Evolutionary conservation across 805 yeast genomes (phyloP), one percentile per base, ranked within the genome.

Genomic region (Ogataea wickerhamii): DNA sequence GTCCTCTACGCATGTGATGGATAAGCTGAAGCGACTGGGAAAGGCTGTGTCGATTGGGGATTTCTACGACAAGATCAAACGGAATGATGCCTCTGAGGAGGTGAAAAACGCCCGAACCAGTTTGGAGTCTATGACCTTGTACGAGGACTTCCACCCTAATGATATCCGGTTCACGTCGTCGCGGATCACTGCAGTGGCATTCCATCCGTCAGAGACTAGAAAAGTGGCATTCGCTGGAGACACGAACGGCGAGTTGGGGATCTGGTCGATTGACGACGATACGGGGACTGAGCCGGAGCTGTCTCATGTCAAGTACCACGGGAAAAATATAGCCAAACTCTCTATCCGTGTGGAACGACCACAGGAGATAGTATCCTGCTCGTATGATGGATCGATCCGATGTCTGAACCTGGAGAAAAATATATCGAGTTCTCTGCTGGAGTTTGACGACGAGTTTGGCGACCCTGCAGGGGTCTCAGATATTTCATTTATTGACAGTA

Each of bases 351-450:
- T 80, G 23, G 75, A 76, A 32, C 63, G 71, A 0, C 60, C 64
- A 1, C 64, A 71, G 18, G 71, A 78, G 6, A 69, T 91, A 1
- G 70, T 78, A 26, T 78, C 93, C 0, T 70, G 82, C 3, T 81
- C 95, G 3, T 91, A 91, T 56, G 98, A 91, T 62, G 97, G 97
- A 0, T 80, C 94, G 0, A 71, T 91, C 3, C 67, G 98, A 40
- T 60, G 70, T 18, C 67, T 87, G 35, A 95, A 91, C 57, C 61
- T 93, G 43, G 67, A 69, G 27, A 73, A 75, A 27, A 67, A 80
- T 43, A 65, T 73, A 29, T 76, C 87, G 5, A 60, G 71, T 4
- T 93, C 87, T 45, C 64, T 76, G 6, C 73, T 82, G 41, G 79
- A 80, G 3, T 66, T 71, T 28, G 69, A 71, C 37, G 76, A 73